Conservation (phyloP, 1,139 yeast species). For the Blastobotrys raffinosifermentans region DNA sequence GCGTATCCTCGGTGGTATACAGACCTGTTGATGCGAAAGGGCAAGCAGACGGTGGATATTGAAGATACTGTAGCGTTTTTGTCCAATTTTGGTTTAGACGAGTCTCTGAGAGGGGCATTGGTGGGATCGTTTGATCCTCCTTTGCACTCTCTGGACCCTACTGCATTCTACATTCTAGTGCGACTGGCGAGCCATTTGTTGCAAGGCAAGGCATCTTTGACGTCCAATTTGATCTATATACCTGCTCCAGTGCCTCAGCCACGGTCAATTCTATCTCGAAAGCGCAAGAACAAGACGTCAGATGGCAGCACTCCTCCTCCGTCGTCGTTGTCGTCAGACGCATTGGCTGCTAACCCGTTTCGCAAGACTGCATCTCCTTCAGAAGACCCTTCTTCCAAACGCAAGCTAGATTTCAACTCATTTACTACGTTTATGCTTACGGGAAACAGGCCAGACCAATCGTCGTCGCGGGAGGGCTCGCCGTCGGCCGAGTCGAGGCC, state of each 20-base stretch:
- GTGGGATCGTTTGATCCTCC: constrained; percentile 27
- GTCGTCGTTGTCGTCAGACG: no score
- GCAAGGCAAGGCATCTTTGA: constrained; percentile 24
- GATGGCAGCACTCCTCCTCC: constrained; percentile 4
- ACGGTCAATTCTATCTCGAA: constrained; percentile 31
- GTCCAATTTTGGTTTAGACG: constrained; percentile 36
- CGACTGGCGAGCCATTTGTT: constrained; percentile 36
- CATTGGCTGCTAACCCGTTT: constrained; percentile 27
- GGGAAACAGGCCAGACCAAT: constrained; percentile 30
- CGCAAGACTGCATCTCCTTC: constrained; percentile 16
- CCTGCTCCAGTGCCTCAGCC: constrained; percentile 36
- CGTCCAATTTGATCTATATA: constrained; percentile 14
- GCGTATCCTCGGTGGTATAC: constrained; percentile 42
- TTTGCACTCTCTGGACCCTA: constrained; percentile 34
- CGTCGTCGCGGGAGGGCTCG: constrained; percentile 8
- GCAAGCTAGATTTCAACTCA: constrained; percentile 32
- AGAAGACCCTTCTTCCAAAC: constrained; percentile 7
- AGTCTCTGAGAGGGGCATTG: constrained; percentile 28
- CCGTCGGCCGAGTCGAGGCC: constrained; percentile 14
- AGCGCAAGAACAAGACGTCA: constrained; percentile 22
- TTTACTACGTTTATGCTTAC: constrained; percentile 34
- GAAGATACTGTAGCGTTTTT: constrained; percentile 36
- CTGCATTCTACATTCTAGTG: constrained; percentile 37
- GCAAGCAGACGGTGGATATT: constrained; percentile 31
- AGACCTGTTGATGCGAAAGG: constrained; percentile 36